Evolutionary conservation across 2,329 filamentous ascomycete genomes (phyloP), one percentile per base, ranked within the genome.

Genomic region (Leptographium radiaticola): DNA sequence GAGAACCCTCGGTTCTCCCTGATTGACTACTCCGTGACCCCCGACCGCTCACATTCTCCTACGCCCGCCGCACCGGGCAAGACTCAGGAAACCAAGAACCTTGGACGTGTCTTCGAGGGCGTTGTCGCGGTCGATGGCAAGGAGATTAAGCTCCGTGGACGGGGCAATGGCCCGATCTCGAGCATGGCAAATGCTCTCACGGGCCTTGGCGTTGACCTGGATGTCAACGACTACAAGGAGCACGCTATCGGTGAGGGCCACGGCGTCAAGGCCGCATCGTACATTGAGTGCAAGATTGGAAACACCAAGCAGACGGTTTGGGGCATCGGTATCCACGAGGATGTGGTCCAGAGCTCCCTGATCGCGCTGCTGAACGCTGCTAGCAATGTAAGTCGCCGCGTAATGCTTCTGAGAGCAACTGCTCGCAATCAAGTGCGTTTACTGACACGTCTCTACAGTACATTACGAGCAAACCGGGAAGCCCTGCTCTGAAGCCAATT

Each of bases 221-320:
- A 97, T 65, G 89, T 97, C 51, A 80, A 84, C 47, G 89, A 96
- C 67, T 97, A 97, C 75, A 95, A 94, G 74, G 93, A 97, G 69
- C 91, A 97, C 70, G 86, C 90, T 33, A 89, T 97, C 61, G 89
- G 89, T 59, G 75, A 77, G 51, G 88, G 87, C 57, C 80, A 82
- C 55, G 81, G 89, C 57, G 88, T 91, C 60, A 94, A 94, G 73
- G 91, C 91, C n/a, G 91, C 89, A 2, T 88, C 90, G 2, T 97
- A 94, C 66, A 95, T 97, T 59, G 87, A 96, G 68, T 95, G 89
- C 69, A 89, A 79, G 33, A 77, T 83, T 20, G 70, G 78, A 25
- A 25, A 25, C 5, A 81, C 79, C 48, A 84, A 4, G 34, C 75
- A 87, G 62, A 85, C 80, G 63, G 85, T 95, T 2, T 95, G 89